Evolutionary conservation across 805 yeast genomes (phyloP).

Genomic region (Komagataella mondaviorum): DNA sequence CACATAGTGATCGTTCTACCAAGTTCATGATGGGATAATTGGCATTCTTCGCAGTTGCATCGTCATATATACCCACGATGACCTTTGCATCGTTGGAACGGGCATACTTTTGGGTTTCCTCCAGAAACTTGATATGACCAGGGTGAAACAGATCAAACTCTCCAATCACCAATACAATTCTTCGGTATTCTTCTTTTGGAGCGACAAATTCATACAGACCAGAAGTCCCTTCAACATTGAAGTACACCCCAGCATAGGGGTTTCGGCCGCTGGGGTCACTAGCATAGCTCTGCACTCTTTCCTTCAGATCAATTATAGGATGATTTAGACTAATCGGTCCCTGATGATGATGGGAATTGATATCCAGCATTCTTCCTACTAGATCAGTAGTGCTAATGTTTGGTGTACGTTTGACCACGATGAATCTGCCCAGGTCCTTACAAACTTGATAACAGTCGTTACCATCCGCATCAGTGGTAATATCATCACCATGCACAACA

Average conservation of each 20-base stretch:
- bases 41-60: constrained; percentile 31
- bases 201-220: constrained; percentile 19
- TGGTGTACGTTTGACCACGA: constrained; percentile 87
- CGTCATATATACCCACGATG: constrained; percentile 59
- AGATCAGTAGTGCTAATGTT: constrained; percentile 92
- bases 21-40: constrained; percentile 79
- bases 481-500: constrained; percentile 98
- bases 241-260: constrained; percentile 45
- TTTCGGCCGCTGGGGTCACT: constrained; percentile 45
- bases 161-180: constrained; percentile 54
- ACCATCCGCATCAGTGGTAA: constrained; percentile 92
- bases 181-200: constrained; percentile 14
- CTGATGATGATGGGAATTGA: constrained; percentile 46
- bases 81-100: constrained; percentile 27
- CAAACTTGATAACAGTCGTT: constrained; percentile 81
- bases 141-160: constrained; percentile 89
- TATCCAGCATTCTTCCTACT: constrained; percentile 73
- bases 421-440: constrained; percentile 74
- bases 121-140: constrained; percentile 74
- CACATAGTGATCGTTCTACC: constrained; percentile 76
- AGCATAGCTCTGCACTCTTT: constrained; percentile 41
- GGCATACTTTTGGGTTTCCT: constrained; percentile 28
- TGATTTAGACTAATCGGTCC: constrained; percentile 16
- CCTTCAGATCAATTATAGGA: constrained; percentile 20
- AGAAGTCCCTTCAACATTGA: constrained; percentile 16